Evolutionary conservation across 495 filamentous ascomycete genomes (phyloP), one percentile per base, ranked within the genome.

Genomic region (Delitschia confertaspora): DNA sequence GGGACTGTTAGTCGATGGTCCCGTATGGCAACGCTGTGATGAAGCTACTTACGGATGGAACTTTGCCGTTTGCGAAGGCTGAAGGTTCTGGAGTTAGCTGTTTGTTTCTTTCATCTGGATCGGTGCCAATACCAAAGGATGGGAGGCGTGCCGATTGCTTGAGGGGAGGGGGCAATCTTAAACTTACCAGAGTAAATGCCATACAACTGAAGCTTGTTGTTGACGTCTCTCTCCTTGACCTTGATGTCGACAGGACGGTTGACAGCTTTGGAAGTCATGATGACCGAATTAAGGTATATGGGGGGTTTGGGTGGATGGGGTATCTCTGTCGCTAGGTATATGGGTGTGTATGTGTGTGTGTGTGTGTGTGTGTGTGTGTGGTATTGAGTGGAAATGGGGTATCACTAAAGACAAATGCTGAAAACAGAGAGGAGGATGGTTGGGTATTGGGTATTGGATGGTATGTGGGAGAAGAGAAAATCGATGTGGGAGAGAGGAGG

Each of bases 171-270:
- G 9, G 2, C 11, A n/a, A n/a, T n/a, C n/a, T n/a, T 24, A 18
- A 10, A 63, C 68, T 44, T 69, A 83, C 81, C 80, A 55, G 76
- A 76, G 62, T 78, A 74, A 61, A 96, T 95, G 58, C 93, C 91
- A 60, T 88, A 96, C 17, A 96, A 65, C 64, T 95, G 91, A 32
- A 98, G 78, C 70, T 98, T 98, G 52, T 78, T 73, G 64, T 94
- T 93, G 60, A 98, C 81, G 62, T 96, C 76, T 62, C 69, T 33
- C 32, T 67, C 58, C 42, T 60, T 64, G 31, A 38, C 36, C 51
- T 76, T 59, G 29, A 24, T 38, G 53, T 59, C 57, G 39, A 53
- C 64, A 10, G 69, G 69, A 17, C 49, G 49, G 51, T 72, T 72
- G 25, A 72, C 69, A 21, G 64, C 57, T 18, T 43, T 51, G 4